Conservation (phyloP, 371 early-diverging fungal species). For the Capniomyces stellatus region DNA sequence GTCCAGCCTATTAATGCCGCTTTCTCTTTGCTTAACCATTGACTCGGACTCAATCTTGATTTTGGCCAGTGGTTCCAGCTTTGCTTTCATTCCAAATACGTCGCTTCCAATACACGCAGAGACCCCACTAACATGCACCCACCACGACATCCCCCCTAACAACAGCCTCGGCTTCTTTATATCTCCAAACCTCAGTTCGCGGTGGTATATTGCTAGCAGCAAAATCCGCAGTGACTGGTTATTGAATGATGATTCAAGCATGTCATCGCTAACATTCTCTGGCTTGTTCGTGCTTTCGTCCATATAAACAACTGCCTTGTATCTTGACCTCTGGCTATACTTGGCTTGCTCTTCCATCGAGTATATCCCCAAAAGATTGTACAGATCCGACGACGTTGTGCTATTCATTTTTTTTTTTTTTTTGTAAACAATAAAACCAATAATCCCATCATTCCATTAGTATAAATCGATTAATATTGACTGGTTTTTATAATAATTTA, state of each 20-base stretch:
- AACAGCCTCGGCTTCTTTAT: constrained; percentile 39
- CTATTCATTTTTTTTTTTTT: too few relatives aligned
- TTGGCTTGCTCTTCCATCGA: constrained; percentile 29
- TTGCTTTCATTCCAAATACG: constrained; percentile 10
- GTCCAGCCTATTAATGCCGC: constrained; percentile 4
- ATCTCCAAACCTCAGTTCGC: constrained; percentile 32
- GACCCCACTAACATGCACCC: constrained; percentile 32
- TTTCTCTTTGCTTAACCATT: constrained; percentile 1
- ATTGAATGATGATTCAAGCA: constrained; percentile 6
- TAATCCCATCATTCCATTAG: too few relatives aligned
- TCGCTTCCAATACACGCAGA: constrained; percentile 19
- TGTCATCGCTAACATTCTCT: constrained; percentile 5
- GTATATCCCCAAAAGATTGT: constrained; percentile 26
- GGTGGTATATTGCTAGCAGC: constrained; percentile 34
- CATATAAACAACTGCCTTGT: constrained; percentile 57
- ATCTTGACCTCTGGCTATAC: constrained; percentile 43
- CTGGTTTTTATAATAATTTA: too few relatives aligned
- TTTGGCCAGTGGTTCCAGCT: constrained; percentile 2
- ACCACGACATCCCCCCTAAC: constrained; percentile 58
- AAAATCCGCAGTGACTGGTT: constrained; percentile 22
- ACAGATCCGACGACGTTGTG: constrained; percentile 27
- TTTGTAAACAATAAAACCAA: too few relatives aligned
- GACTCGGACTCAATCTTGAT: not conserved
- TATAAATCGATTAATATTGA: too few relatives aligned
- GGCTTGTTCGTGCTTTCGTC: constrained; percentile 29